Conservation (phyloP, 768 basidiomycete species). For the Calocybe indica region DNA sequence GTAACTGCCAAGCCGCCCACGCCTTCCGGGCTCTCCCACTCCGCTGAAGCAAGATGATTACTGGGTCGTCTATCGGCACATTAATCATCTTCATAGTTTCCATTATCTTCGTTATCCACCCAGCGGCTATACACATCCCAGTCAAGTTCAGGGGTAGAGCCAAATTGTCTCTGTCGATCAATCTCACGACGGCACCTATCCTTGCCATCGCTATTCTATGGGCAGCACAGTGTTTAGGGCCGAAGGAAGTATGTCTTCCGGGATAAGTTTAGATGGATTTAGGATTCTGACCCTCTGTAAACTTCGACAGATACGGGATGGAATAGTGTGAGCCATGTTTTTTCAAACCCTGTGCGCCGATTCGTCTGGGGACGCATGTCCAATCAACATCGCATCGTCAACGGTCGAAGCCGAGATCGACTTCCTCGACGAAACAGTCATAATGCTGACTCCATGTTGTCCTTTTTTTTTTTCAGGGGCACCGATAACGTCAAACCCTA, state of each 20-base stretch:
- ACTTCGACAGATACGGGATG: conserved; percentile 46
- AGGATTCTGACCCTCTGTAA: neutral
- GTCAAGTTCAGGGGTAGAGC: conserved; percentile 16
- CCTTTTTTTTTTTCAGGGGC: conserved; percentile 6
- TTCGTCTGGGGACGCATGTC: neutral
- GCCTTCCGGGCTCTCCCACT: too few species aligned
- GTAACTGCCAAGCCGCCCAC: too few species aligned
- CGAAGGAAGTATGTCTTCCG: conserved; percentile 14
- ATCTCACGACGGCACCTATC: conserved; percentile 51
- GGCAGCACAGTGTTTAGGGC: conserved; percentile 50
- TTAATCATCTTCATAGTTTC: conserved; percentile 48
- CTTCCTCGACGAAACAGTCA: neutral
- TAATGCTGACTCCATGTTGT: conserved; percentile 1
- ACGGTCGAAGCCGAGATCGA: neutral
- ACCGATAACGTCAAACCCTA: conserved; percentile 77
- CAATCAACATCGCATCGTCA: conserved; percentile 8
- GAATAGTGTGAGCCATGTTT: conserved; percentile 54
- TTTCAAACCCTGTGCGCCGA: neutral
- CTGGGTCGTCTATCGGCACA: conserved; percentile 40
- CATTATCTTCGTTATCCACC: conserved; percentile 45
- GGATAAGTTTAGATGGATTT: neutral
- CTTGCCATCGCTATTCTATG: conserved; percentile 45
- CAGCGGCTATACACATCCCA: conserved; percentile 33
- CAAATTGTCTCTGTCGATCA: conserved; percentile 28
- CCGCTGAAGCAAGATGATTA: conserved; percentile 27